Conservation (phyloP, 2,329 filamentous ascomycete genomes). For the Scedosporium apiospermum region DNA sequence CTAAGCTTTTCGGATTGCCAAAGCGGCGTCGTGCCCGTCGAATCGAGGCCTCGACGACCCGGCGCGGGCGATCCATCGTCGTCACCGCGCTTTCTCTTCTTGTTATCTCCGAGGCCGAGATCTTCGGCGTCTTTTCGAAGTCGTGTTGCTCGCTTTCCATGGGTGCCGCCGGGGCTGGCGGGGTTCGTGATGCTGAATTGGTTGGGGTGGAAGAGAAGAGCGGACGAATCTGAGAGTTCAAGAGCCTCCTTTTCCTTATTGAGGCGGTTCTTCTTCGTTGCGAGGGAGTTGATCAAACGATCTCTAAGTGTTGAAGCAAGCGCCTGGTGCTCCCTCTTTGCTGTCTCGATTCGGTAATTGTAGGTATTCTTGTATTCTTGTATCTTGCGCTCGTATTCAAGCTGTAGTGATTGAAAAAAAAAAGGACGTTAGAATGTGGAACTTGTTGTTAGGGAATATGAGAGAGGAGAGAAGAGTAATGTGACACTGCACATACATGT, state of each 20-base stretch:
- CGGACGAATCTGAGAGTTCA: slow-evolving; percentile 57
- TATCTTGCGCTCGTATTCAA: slow-evolving; percentile 53
- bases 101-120: slow-evolving; percentile 40
- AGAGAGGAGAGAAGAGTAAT: neutral
- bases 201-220: slow-evolving; percentile 56
- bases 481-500: slow-evolving; percentile 48
- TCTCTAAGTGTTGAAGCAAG: slow-evolving; percentile 53
- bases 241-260: slow-evolving; percentile 58
- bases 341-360: slow-evolving; percentile 52
- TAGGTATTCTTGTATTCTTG: slow-evolving; percentile 50
- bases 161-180: slow-evolving; percentile 51
- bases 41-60: slow-evolving; percentile 44
- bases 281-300: slow-evolving; percentile 57
- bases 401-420: slow-evolving; percentile 28
- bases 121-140: slow-evolving; percentile 54
- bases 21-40: slow-evolving; percentile 47
- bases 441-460: neutral
- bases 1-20: slow-evolving; percentile 54
- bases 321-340: slow-evolving; percentile 50
- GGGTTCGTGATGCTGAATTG: slow-evolving; percentile 59
- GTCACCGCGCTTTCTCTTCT: slow-evolving; percentile 57
- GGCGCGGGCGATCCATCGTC: slow-evolving; percentile 56
- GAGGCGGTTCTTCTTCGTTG: slow-evolving; percentile 54
- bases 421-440: neutral
- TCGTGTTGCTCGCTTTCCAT: slow-evolving; percentile 53